phyloP scores from a whole-genome alignment of 495 filamentous ascomycete genomes.

The Barbatosphaeria neglecta region DNA sequence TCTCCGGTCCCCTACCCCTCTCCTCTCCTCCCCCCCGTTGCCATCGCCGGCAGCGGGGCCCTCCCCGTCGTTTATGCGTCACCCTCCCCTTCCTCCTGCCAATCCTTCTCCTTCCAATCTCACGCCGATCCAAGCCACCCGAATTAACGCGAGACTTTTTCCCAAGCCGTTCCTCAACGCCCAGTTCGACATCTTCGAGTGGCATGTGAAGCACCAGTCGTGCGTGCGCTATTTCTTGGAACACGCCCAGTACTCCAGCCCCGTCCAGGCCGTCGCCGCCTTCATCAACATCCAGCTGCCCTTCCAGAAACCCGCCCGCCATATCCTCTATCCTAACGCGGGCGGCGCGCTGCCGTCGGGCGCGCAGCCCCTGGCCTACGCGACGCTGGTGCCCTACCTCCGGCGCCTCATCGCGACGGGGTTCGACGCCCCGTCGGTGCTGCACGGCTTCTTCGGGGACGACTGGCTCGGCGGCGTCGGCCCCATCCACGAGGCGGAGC shows the following conservation, averaged over 20 bases:
- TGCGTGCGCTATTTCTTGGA: slow-evolving; percentile 92
- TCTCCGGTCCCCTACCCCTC: not conserved
- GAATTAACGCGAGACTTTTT: not conserved
- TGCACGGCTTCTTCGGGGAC: slow-evolving; percentile 93
- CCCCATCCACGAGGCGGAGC: slow-evolving; percentile 75
- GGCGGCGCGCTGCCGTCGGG: not conserved
- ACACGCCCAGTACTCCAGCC: slow-evolving; percentile 71
- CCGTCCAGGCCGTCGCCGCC: slow-evolving; percentile 79
- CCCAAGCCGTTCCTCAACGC: slow-evolving; percentile 24
- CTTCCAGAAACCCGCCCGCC: slow-evolving; percentile 42
- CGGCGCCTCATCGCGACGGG: slow-evolving; percentile 85
- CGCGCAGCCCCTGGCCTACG: slow-evolving; percentile 24
- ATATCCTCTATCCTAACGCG: slow-evolving; percentile 10
- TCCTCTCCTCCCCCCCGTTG: not conserved
- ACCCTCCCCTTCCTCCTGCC: not conserved
- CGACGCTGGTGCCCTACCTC: slow-evolving; percentile 80
- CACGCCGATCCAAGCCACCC: too few relatives aligned
- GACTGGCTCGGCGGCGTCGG: slow-evolving; percentile 74
- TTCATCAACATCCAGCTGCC: slow-evolving; percentile 79
- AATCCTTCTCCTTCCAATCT: not conserved
- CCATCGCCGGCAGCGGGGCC: not conserved
- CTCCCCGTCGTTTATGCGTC: not conserved
- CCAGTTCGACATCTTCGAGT: slow-evolving; percentile 77
- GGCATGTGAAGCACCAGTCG: slow-evolving; percentile 85
- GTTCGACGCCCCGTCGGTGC: slow-evolving; percentile 70